phyloP scores from a whole-genome alignment of 2,329 filamentous ascomycete species.

The Simplicillium sp. region DNA sequence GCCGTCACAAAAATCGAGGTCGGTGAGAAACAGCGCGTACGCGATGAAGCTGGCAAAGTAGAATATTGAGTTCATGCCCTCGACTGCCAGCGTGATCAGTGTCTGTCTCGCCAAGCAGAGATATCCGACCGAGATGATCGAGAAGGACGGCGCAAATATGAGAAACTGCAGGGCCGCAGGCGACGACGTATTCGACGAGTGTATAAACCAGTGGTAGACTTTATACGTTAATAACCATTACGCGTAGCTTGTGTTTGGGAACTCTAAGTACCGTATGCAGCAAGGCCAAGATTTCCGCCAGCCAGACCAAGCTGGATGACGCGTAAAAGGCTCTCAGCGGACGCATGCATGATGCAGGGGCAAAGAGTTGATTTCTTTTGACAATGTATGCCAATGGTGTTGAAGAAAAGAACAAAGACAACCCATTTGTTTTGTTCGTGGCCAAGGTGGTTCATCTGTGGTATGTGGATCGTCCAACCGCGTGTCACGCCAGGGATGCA shows the following conservation, averaged over 20 bases:
- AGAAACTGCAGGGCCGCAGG: slow-evolving; percentile 50
- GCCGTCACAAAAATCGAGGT: slow-evolving; percentile 47
- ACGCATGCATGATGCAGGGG: too few relatives aligned
- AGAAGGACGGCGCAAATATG: slow-evolving; percentile 43
- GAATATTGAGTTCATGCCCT: slow-evolving; percentile 42
- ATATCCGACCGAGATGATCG: slow-evolving; percentile 44
- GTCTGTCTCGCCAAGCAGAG: slow-evolving; percentile 40
- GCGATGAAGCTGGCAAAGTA: slow-evolving; percentile 53
- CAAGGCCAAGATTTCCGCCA: too few relatives aligned
- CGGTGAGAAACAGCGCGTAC: slow-evolving; percentile 45
- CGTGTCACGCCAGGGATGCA: too few relatives aligned
- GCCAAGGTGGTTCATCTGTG: too few relatives aligned
- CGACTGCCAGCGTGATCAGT: slow-evolving; percentile 37
- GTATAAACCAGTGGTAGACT: slow-evolving; percentile 54
- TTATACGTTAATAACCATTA: not conserved
- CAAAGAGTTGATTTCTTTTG: too few relatives aligned
- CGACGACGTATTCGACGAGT: slow-evolving; percentile 41
- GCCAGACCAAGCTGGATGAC: too few relatives aligned
- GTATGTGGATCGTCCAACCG: too few relatives aligned
- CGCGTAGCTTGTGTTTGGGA: not conserved
- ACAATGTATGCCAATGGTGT: too few relatives aligned
- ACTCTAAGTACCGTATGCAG: not conserved
- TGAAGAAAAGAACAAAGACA: too few relatives aligned
- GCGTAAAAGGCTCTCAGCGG: too few relatives aligned
- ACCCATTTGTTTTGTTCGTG: too few relatives aligned